Conservation (phyloP, 2,329 filamentous ascomycete species). For the Nannizziopsis arthrosporioides region DNA sequence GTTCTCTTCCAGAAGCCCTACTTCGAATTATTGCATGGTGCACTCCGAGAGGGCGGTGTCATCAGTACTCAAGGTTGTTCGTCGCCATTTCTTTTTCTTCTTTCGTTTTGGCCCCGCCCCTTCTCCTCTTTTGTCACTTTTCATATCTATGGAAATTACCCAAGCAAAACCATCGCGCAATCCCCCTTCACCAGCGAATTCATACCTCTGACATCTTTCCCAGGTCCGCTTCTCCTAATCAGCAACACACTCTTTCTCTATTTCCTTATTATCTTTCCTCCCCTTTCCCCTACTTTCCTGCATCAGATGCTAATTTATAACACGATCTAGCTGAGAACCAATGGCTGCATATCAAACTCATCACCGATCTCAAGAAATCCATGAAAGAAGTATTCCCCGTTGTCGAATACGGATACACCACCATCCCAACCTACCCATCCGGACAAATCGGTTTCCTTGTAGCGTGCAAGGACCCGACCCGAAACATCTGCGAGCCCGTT, state of each 20-base stretch:
- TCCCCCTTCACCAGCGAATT: background rate
- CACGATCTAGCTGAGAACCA: conserved; percentile 75
- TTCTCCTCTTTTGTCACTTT: conserved; percentile 12
- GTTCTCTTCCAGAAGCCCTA: conserved; percentile 97
- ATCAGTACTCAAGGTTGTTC: conserved; percentile 99
- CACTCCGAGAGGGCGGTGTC: conserved; percentile 87
- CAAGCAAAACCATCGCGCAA: background rate
- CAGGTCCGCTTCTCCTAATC: conserved; percentile 1
- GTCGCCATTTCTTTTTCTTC: conserved; percentile 70
- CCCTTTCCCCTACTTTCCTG: background rate
- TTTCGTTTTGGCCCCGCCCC: conserved; percentile 48
- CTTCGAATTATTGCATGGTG: conserved; percentile 84
- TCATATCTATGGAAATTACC: background rate
- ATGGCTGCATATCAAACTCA: conserved; percentile 93
- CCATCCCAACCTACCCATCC: conserved; percentile 96
- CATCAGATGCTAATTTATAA: conserved; percentile 20
- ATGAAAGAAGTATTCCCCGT: conserved; percentile 96
- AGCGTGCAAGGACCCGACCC: conserved; percentile 83
- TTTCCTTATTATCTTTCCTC: conserved; percentile 19
- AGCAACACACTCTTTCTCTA: conserved; percentile 23
- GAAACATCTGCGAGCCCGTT: conserved; percentile 74
- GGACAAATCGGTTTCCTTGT: conserved; percentile 99
- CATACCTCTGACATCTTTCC: conserved; percentile 2
- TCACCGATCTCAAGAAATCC: conserved; percentile 88
- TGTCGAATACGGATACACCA: conserved; percentile 95